Conservation (phyloP, 495 filamentous ascomycete genomes). For the Annulohypoxylon bovei region DNA sequence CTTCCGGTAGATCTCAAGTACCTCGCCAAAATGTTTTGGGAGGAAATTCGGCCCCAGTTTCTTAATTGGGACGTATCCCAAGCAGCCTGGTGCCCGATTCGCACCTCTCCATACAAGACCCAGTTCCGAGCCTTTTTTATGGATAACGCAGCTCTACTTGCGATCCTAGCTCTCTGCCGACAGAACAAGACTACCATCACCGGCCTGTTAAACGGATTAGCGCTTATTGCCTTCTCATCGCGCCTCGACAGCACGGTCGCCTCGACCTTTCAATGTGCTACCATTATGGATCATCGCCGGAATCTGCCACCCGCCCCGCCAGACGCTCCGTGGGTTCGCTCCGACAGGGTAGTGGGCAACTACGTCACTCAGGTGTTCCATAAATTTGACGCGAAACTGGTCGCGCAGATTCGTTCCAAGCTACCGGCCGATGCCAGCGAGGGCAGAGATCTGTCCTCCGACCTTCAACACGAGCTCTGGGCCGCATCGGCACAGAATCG, state of each 20-base stretch:
- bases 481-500: constrained; percentile 12
- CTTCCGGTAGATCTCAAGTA: constrained; percentile 9
- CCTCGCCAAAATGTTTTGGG: constrained; percentile 9
- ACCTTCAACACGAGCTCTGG: constrained; percentile 11
- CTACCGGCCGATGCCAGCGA: background rate
- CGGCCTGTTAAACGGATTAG: constrained; percentile 39
- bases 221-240: constrained; percentile 22
- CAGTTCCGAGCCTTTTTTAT: constrained; percentile 32
- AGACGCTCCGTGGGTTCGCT: constrained; percentile 20
- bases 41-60: constrained; percentile 7
- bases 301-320: constrained; percentile 20
- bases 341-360: constrained; percentile 27
- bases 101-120: constrained; percentile 28
- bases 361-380: constrained; percentile 30
- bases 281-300: constrained; percentile 22
- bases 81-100: constrained; percentile 21
- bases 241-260: constrained; percentile 18
- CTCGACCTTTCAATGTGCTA: constrained; percentile 2
- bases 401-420: constrained; percentile 25
- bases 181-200: constrained; percentile 38
- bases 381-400: constrained; percentile 7
- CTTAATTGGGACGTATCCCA: background rate
- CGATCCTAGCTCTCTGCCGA: constrained; percentile 32
- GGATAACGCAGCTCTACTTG: constrained; percentile 5
- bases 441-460: background rate